Evolutionary conservation across 768 basidiomycete genomes (phyloP).

Genomic region (Lactarius vividus): DNA sequence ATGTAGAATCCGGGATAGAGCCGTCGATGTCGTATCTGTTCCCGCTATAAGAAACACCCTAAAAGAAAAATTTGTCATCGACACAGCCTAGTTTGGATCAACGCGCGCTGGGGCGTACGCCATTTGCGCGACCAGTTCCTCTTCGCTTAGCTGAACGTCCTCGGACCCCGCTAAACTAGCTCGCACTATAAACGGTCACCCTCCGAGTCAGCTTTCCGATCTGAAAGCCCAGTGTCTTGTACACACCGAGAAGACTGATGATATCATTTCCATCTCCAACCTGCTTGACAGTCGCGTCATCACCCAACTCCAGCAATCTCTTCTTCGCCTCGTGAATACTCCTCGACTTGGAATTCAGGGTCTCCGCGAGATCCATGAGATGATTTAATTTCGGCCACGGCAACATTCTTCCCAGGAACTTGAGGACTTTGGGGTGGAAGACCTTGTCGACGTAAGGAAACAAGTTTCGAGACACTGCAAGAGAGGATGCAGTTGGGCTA

Average conservation of each 20-base stretch:
- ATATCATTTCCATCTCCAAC: conserved; percentile 45
- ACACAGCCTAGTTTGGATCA: background rate
- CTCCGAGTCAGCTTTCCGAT: background rate
- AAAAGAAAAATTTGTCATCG: background rate
- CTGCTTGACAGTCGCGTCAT: conserved; percentile 35
- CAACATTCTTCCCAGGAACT: conserved; percentile 34
- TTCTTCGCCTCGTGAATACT: conserved; percentile 33
- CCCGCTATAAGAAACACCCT: conserved; percentile 32
- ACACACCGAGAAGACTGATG: conserved; percentile 45
- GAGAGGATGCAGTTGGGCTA: conserved; percentile 18
- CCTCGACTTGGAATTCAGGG: conserved; percentile 38
- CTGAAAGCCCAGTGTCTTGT: background rate
- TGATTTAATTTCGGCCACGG: conserved; percentile 36
- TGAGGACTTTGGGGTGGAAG: conserved; percentile 31
- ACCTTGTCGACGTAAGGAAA: conserved; percentile 20
- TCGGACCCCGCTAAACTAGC: conserved; percentile 38
- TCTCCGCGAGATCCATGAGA: conserved; percentile 37
- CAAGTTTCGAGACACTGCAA: conserved; percentile 7
- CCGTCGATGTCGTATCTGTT: conserved; percentile 34
- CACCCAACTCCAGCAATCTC: conserved; percentile 35
- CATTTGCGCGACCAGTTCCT: conserved; percentile 39
- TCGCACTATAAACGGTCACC: conserved; percentile 34
- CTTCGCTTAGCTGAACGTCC: conserved; percentile 35
- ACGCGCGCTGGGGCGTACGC: conserved; percentile 23
- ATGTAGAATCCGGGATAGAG: conserved; percentile 28